Conservation (phyloP, 1,284 basidiomycete species). For the Leucoagaricus sp. region DNA sequence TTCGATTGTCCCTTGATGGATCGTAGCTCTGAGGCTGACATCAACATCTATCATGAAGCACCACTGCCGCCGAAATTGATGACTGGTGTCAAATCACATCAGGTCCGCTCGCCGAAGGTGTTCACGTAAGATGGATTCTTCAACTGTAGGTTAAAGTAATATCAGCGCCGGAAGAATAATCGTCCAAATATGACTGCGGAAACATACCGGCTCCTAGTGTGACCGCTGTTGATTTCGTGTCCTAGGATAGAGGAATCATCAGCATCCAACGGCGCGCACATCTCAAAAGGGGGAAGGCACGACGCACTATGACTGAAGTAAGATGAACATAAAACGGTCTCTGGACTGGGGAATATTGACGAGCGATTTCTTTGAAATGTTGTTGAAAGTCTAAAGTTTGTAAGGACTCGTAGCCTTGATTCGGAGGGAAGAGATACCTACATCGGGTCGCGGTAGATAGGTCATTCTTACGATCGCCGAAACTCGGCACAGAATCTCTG, state of each 20-base stretch:
- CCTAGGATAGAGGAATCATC: constrained; percentile 38
- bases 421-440: constrained; percentile 35
- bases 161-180: constrained; percentile 22
- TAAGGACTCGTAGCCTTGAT: too few relatives aligned
- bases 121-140: constrained; percentile 54
- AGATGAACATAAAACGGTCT: constrained; percentile 71
- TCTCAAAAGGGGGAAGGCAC: background rate
- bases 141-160: constrained; percentile 29
- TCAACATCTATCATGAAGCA: background rate
- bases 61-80: background rate
- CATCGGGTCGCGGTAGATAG: constrained; percentile 58
- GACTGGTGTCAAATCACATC: constrained; percentile 35
- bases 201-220: constrained; percentile 58
- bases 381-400: constrained; percentile 65
- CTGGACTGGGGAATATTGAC: constrained; percentile 56
- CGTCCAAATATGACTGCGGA: background rate
- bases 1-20: too few relatives aligned
- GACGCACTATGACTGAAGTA: constrained; percentile 70
- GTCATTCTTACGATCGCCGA: constrained; percentile 61
- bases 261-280: constrained; percentile 6
- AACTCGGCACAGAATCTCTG: constrained; percentile 62
- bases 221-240: constrained; percentile 66
- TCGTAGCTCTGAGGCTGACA: too few relatives aligned
- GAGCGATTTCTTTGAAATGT: constrained; percentile 66
- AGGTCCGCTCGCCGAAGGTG: constrained; percentile 55